Base-by-base conservation (phyloP, 441 rosid genomes). In the Euphorbia celastroides region DNA sequence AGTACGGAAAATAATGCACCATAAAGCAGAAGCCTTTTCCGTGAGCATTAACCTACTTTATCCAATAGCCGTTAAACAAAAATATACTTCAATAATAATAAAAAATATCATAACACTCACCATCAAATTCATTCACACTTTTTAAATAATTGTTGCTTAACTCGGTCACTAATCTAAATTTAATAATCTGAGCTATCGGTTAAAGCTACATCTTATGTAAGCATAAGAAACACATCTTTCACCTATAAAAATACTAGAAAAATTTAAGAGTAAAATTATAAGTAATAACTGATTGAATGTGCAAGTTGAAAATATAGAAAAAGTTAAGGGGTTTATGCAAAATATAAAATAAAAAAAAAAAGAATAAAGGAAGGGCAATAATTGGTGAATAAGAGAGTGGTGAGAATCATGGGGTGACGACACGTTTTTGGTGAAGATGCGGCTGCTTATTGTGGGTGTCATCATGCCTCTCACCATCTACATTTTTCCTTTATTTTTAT, bases 321-420 rank as follows among this genome's bases (percentile, higher is more conserved):
- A n/a, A n/a, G n/a, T n/a, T n/a, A n/a, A n/a, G n/a, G n/a, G n/a
- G n/a, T n/a, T n/a, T n/a, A n/a, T n/a, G n/a, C n/a, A n/a, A n/a
- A n/a, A n/a, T n/a, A 34, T 9, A 34, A 9, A 34, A 34, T 9
- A 34, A 9, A 34, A 38, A 11, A 3, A 38, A 38, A 38, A 38
- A 4, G 44, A 22, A 22, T 19, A 20, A 5, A 0, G 0, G 4
- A 20, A 23, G 63, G 68, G 74, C 80, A 74, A 69, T 75, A 55
- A 60, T 77, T 80, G 78, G 78, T 48, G 79, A 57, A 48, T 61
- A 19, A 50, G 22, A 7, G 10, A 50, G 38, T 55, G 75, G 73
- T 46, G 72, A 69, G 74, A 57, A 65, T 48, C 64, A 69, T 63
- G 69, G 63, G 59, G 14, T 5, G 28, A 32, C 72, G 58, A 63